Evolutionary conservation across 345 rosid genomes (phyloP).

Genomic region (Luvunga scandens): DNA sequence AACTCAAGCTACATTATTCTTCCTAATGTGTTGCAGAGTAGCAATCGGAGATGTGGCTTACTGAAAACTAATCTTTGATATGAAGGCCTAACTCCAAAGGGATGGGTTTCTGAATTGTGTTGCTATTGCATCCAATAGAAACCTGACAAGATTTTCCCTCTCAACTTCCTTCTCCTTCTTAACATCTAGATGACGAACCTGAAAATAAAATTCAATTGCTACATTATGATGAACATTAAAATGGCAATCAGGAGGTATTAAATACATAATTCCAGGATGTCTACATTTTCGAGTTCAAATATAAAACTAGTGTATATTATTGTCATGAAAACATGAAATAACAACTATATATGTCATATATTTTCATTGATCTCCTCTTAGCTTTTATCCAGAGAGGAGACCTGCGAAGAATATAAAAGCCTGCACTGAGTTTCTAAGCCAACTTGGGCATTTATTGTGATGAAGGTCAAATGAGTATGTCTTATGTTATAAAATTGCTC

Average conservation of each 20-base stretch:
- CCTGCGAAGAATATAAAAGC: background rate
- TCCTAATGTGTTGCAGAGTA: background rate
- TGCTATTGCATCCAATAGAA: slow-evolving; percentile 66
- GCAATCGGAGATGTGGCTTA: background rate
- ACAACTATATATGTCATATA: background rate
- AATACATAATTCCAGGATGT: background rate
- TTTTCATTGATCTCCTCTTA: background rate
- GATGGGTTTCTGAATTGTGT: slow-evolving; percentile 71
- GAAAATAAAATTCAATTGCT: slow-evolving; percentile 10
- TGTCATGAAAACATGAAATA: background rate
- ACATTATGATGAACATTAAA: background rate
- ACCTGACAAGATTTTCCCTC: slow-evolving; percentile 63
- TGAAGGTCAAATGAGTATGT: too few relatives aligned
- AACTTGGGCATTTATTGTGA: too few relatives aligned
- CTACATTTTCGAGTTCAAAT: too few relatives aligned
- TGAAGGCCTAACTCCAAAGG: slow-evolving; percentile 55
- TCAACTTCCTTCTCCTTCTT: slow-evolving; percentile 77
- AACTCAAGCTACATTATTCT: slow-evolving; percentile 1
- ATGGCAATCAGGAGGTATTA: background rate
- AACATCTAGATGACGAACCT: slow-evolving; percentile 84
- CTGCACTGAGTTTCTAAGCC: background rate
- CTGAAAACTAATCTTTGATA: background rate
- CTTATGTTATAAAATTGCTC: too few relatives aligned
- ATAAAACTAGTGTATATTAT: background rate
- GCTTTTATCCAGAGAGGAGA: background rate